Evolutionary conservation across 352 stramenopile genomes (phyloP), one percentile per base, ranked within the genome.

Genomic region (Pythium vanterpoolii): DNA sequence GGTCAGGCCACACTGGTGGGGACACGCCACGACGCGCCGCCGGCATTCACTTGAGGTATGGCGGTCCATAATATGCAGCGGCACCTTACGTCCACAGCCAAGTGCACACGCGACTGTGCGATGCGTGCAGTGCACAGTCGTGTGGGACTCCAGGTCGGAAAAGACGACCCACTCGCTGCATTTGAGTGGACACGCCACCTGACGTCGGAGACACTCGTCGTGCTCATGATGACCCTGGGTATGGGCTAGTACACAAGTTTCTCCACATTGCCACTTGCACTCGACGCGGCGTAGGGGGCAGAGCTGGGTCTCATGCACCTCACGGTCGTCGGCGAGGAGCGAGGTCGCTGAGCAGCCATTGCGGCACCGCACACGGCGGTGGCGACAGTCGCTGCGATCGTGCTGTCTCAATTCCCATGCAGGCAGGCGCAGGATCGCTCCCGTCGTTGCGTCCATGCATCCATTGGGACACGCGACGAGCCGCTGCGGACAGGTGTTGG

Each of bases 241-340:
- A 6, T 60, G 69, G 3, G 75, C 78, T 5, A 86, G 23, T 6
- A 90, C 71, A 0, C 66, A 47, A 1, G 9, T 19, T 27, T 90
- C 79, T 7, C 75, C 71, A 43, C 83, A 90, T 11, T 69, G 51
- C 71, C 79, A 89, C 48, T 79, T 77, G 48, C 79, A 93, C 18
- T 27, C 14, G 36, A 90, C 74, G 30, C 74, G 74, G 13, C 81
- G 80, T 24, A 90, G 60, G 1, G 59, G 24, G 47, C 80, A 93
- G 3, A 66, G 23, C 1, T 56, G 27, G 5, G 51, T 58, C 43
- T 93, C 83, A 49, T 93, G 83, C 18, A 58, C 6, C 11, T 64
- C 48, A 16, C 80, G 83, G 36, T 83, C 60, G 31, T 74, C 73
- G 26, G 64, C 56, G 16, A 79, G 45, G 33, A 90, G 28, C 38